phyloP scores from a whole-genome alignment of 2,329 filamentous ascomycete genomes.

The Colletotrichum eremochloae region DNA sequence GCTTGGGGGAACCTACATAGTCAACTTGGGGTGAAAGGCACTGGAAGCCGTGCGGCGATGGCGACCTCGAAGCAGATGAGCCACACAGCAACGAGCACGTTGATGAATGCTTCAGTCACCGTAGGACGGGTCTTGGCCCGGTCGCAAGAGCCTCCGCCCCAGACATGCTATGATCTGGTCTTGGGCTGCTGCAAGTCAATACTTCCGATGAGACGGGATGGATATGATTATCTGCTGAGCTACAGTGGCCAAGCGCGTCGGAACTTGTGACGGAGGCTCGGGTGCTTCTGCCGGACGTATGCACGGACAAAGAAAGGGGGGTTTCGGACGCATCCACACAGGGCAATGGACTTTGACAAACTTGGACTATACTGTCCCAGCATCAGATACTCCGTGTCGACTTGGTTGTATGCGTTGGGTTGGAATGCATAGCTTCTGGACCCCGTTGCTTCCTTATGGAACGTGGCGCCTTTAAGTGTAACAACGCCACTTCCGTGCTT shows the following conservation, averaged over 20 bases:
- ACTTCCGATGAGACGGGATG: not conserved
- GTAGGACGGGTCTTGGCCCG: constrained; percentile 22
- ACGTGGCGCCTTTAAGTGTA: too few species aligned
- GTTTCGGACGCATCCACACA: not conserved
- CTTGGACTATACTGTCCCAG: not conserved
- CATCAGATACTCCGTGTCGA: not conserved
- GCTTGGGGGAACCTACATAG: not conserved
- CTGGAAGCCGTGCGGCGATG: not conserved
- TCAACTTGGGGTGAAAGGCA: not conserved
- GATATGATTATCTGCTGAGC: not conserved
- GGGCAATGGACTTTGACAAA: not conserved
- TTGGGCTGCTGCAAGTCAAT: not conserved
- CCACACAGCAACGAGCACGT: not conserved
- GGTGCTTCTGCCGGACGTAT: not conserved
- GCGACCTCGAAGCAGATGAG: not conserved
- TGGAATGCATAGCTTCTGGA: not conserved
- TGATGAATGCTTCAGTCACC: not conserved
- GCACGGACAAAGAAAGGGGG: not conserved
- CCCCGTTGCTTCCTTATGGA: not conserved
- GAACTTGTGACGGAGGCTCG: not conserved
- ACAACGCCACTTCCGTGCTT: not conserved
- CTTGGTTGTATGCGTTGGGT: not conserved
- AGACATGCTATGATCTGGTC: constrained; percentile 12
- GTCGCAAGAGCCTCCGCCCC: constrained; percentile 22
- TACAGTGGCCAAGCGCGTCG: not conserved